phyloP scores from a whole-genome alignment of 768 basidiomycete species.

The Suillus bovinus region DNA sequence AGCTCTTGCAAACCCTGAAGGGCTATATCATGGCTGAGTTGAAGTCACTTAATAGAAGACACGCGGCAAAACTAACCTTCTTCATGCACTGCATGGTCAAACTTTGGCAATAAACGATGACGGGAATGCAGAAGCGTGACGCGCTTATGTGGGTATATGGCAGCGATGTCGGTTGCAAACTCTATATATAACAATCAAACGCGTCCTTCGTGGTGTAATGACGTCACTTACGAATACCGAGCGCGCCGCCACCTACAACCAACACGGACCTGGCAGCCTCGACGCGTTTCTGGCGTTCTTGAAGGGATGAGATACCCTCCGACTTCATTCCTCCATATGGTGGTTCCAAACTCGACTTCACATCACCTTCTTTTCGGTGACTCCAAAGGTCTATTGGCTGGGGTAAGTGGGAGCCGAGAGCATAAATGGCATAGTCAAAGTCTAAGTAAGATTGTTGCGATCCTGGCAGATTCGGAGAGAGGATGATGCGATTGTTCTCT shows the following conservation, averaged over 20 bases:
- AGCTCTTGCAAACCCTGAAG: slow-evolving; percentile 41
- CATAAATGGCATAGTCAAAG: slow-evolving; percentile 62
- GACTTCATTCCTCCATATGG: slow-evolving; percentile 45
- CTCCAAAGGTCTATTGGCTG: slow-evolving; percentile 57
- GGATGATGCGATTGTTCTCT: slow-evolving; percentile 36
- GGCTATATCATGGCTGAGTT: slow-evolving; percentile 24
- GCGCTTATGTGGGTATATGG: slow-evolving; percentile 48
- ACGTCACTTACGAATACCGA: slow-evolving; percentile 59
- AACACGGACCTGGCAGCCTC: slow-evolving; percentile 51
- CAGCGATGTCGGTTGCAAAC: slow-evolving; percentile 63
- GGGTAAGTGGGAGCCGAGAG: slow-evolving; percentile 59
- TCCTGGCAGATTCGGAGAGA: slow-evolving; percentile 1
- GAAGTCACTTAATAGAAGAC: neutral
- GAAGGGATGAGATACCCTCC: slow-evolving; percentile 52
- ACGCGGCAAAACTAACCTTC: slow-evolving; percentile 43
- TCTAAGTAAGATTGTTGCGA: slow-evolving; percentile 30
- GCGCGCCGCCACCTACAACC: slow-evolving; percentile 71
- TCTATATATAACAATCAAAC: slow-evolving; percentile 36
- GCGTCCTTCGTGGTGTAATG: neutral
- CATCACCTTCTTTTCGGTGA: slow-evolving; percentile 7
- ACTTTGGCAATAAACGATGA: slow-evolving; percentile 50
- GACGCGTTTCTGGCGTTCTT: slow-evolving; percentile 49
- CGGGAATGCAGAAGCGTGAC: slow-evolving; percentile 66
- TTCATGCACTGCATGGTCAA: slow-evolving; percentile 48
- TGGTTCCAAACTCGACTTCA: neutral